Conservation (phyloP, 345 rosid genomes). For the Crucihimalaya himalaica region DNA sequence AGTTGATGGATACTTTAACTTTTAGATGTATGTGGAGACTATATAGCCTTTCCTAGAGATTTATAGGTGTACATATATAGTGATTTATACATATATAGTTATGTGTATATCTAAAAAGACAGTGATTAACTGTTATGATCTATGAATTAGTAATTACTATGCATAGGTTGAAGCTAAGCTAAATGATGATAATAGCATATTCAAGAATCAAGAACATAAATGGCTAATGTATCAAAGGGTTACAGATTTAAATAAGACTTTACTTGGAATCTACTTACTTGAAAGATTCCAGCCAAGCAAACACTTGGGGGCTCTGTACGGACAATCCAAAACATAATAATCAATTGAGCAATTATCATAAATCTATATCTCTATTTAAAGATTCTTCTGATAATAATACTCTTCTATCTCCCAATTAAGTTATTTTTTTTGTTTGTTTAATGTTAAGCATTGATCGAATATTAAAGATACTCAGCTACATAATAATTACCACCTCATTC, state of each 20-base stretch:
- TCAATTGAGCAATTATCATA: not conserved
- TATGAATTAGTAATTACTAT: not conserved
- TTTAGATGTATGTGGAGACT: not conserved
- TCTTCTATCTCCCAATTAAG: not conserved
- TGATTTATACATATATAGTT: not conserved
- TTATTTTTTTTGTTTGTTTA: not conserved
- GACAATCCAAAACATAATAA: slow-evolving; percentile 35
- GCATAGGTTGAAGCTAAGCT: not conserved
- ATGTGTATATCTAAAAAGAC: not conserved
- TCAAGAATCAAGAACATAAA: not conserved
- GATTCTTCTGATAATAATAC: not conserved
- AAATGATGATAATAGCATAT: not conserved
- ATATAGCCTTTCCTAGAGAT: not conserved
- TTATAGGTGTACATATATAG: not conserved
- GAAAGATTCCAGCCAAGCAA: slow-evolving; percentile 44
- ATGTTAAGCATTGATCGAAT: not conserved
- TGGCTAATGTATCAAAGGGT: slow-evolving; percentile 20
- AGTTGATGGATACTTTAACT: not conserved
- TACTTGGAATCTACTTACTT: slow-evolving; percentile 11
- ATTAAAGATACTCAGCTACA: not conserved
- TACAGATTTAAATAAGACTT: not conserved
- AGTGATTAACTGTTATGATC: not conserved
- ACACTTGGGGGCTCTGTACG: slow-evolving; percentile 37
- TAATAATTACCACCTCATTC: not conserved
- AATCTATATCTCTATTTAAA: not conserved